Evolutionary conservation across 306 rosid species (phyloP), one percentile per base, ranked within the genome.

Genomic region (Rosa rugosa): DNA sequence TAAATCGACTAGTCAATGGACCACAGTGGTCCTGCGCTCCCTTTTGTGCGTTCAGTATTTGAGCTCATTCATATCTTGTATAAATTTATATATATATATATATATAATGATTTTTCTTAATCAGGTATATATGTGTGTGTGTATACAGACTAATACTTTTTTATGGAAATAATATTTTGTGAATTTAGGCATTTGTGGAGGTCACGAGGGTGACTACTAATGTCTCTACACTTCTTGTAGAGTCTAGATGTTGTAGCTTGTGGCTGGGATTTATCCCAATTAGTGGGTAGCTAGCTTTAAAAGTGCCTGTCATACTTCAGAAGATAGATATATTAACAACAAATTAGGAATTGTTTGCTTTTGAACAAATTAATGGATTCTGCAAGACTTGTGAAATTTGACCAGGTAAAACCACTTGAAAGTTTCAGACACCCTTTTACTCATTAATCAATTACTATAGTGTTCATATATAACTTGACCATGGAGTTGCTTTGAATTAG

Each of bases 151-250:
- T 18, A 22, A 53, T 53, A 17, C 10, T 53, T n/a, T 49, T 49
- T 49, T 17, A 53, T 2, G 0, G 23, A 53, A 1, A 53, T 51
- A 44, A 51, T 17, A 14, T 51, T 18, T 56, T n/a, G 1, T 56
- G 63, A 56, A 56, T 62, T 62, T 27, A 27, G 40, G 27, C 25
- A 27, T 62, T 11, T 11, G 18, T 62, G 20, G 8, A 62, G 67
- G 40, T 62, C 38, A 27, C 1, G 67, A 62, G 40, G 7, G 67
- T 27, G 67, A 25, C 8, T 23, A 25, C 38, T 60, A 57, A 62
- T 62, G 38, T 62, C 23, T n/a, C 31, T 59, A 85, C 84, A 85
- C 83, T 71, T 75, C 85, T 71, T 64, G 62, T 66, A 86, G 46
- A 56, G n/a, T 63, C 41, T 62, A 62, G 67, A 25, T 25, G 62